phyloP scores from a whole-genome alignment of 2,329 filamentous ascomycete genomes.

The Zopfia rhizophila region DNA sequence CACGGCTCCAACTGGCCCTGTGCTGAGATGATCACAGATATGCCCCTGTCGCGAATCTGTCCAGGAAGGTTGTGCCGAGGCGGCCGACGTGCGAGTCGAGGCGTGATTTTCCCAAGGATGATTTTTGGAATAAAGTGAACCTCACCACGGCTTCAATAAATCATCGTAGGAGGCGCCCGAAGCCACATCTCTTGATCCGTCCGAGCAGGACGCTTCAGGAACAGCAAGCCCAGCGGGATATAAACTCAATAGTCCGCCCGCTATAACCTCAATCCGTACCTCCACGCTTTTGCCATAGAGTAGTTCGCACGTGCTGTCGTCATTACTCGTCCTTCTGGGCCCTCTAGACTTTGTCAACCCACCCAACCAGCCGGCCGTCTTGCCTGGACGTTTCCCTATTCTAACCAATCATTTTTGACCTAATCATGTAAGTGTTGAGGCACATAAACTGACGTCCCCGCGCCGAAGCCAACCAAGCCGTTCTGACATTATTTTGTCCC shows the following conservation, averaged over 20 bases:
- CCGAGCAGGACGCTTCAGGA: slow-evolving; percentile 15
- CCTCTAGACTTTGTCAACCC: slow-evolving; percentile 12
- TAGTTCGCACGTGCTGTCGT: slow-evolving; percentile 1
- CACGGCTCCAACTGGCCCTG: slow-evolving; percentile 31
- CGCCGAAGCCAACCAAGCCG: slow-evolving; percentile 30
- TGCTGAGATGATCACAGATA: slow-evolving; percentile 5
- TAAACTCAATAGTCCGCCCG: slow-evolving; percentile 36
- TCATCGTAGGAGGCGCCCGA: slow-evolving; percentile 42
- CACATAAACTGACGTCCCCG: slow-evolving; percentile 30
- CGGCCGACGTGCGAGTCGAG: slow-evolving; percentile 35
- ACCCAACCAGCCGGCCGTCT: too few relatives aligned
- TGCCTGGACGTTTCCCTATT: too few relatives aligned
- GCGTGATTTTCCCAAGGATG: slow-evolving; percentile 43
- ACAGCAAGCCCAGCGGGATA: slow-evolving; percentile 32
- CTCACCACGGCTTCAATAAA: slow-evolving; percentile 40
- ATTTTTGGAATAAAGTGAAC: slow-evolving; percentile 41
- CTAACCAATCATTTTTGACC: slow-evolving; percentile 8
- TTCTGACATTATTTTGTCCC: slow-evolving; percentile 34
- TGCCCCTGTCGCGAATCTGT: slow-evolving; percentile 28
- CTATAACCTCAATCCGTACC: slow-evolving; percentile 20
- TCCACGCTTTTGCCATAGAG: slow-evolving; percentile 6
- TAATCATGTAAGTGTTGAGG: slow-evolving; percentile 30
- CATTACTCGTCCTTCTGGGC: not conserved
- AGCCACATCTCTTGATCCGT: slow-evolving; percentile 32
- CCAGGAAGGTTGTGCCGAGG: slow-evolving; percentile 33